phyloP scores from a whole-genome alignment of 495 filamentous ascomycete species.

The Amphirosellinia nigrospora region DNA sequence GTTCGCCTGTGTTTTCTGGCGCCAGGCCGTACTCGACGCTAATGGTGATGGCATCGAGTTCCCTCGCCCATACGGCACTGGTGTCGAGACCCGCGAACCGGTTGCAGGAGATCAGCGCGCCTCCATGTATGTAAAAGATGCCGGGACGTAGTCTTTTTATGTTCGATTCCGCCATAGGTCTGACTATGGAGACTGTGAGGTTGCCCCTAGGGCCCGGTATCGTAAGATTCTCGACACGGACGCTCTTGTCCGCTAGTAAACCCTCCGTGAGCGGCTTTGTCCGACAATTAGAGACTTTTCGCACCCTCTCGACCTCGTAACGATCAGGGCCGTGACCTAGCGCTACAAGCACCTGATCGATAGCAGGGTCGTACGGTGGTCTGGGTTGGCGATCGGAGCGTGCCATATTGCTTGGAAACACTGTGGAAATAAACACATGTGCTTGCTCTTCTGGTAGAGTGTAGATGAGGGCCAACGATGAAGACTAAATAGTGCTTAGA shows the following conservation, averaged over 20 bases:
- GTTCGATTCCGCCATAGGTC: slow-evolving; percentile 29
- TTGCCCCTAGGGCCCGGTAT: slow-evolving; percentile 37
- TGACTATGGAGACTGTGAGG: slow-evolving; percentile 38
- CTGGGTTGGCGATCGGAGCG: slow-evolving; percentile 39
- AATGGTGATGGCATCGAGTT: slow-evolving; percentile 39
- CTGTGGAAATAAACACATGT: background rate
- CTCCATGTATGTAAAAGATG: slow-evolving; percentile 42
- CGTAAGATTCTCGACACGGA: slow-evolving; percentile 33
- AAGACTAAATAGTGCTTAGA: background rate
- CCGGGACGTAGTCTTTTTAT: slow-evolving; percentile 31
- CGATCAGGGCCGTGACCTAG: slow-evolving; percentile 35
- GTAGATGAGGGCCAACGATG: background rate
- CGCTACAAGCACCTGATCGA: slow-evolving; percentile 34
- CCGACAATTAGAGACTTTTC: slow-evolving; percentile 37
- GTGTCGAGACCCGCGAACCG: slow-evolving; percentile 43
- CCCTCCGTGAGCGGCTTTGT: slow-evolving; percentile 39
- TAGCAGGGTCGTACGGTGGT: slow-evolving; percentile 41
- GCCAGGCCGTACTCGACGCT: slow-evolving; percentile 47
- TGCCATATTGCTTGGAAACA: slow-evolving; percentile 28
- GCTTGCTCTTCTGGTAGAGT: background rate
- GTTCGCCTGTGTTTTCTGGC: slow-evolving; percentile 40
- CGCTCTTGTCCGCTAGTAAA: slow-evolving; percentile 39
- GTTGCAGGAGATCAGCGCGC: slow-evolving; percentile 39
- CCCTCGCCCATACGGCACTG: slow-evolving; percentile 39
- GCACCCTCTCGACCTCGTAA: slow-evolving; percentile 41